A percentile compares a stretch with the other conserved stretches of the same genome.
Conservation (phyloP, 1,284 basidiomycete genomes). For the Fomitiporia mediterranea region DNA sequence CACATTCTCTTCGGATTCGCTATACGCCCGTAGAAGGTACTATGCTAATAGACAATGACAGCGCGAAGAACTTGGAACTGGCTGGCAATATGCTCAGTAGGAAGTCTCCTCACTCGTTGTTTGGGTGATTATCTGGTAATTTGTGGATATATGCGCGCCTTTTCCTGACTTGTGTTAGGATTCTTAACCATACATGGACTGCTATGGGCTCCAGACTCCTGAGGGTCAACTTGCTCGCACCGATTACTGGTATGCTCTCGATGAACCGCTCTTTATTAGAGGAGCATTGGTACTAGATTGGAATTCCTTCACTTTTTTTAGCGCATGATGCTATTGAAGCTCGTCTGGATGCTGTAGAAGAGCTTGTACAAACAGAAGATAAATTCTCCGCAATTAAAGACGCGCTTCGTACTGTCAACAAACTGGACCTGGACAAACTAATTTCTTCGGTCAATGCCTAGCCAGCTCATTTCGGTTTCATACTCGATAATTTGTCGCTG, state of each 20-base stretch:
- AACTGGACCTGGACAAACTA: constrained; percentile 86
- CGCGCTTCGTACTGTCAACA: constrained; percentile 66
- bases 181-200: constrained; percentile 79
- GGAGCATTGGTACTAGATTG: background rate
- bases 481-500: background rate
- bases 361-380: constrained; percentile 73
- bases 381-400: constrained; percentile 64
- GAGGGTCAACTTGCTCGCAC: constrained; percentile 79
- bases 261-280: background rate
- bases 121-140: constrained; percentile 51
- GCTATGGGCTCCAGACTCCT: constrained; percentile 83
- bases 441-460: constrained; percentile 56
- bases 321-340: constrained; percentile 67
- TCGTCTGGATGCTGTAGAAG: constrained; percentile 82
- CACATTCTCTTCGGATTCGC: constrained; percentile 71
- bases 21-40: constrained; percentile 82
- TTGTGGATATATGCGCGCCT: background rate
- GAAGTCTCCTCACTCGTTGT: constrained; percentile 63
- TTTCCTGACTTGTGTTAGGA: too few relatives aligned
- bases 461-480: too few relatives aligned
- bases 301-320: constrained; percentile 24
- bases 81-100: constrained; percentile 66
- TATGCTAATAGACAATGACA: constrained; percentile 90
- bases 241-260: constrained; percentile 56
- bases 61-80: constrained; percentile 82